Base-by-base conservation (phyloP, 805 yeast genomes). In the Monosporozyma aquatica region DNA sequence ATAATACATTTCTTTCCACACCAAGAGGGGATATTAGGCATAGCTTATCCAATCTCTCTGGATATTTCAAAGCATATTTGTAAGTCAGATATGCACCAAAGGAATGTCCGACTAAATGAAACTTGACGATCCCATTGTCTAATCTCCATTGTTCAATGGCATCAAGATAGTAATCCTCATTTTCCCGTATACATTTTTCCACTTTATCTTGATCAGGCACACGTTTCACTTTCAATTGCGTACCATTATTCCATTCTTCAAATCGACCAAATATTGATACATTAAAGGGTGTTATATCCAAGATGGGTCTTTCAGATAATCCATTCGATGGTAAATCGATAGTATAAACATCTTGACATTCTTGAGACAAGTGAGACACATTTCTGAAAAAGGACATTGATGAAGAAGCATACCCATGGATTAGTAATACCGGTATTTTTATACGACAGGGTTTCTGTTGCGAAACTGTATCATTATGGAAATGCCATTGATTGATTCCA, bases 361-460 rank as follows among this genome's bases (percentile, higher is more conserved):
- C 44, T 41, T 46, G 54, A 3, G 74, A 57, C 36, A 82, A 58
- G 0, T 61, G 68, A 34, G 72, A 74, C 48, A 84, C 74, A 55
- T 85, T 89, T 47, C 82, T 76, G 53, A 80, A 73, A 52, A 79
- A 90, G 43, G 86, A 78, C 14, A 94, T 89, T 13, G 87, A 72
- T 2, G 95, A 84, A 0, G 97, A 94, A 1, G 95, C 95, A 56
- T 86, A 87, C 0, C 97, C 98, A 61, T 90, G 98, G 3, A 90
- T 64, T 47, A 90, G 61, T 3, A 90, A 51, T 1, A 68, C 57
- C 2, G 72, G 71, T 2, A 59, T 56, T 5, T 41, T 40, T 6
- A 63, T 40, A 4, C n/a, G n/a, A n/a, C n/a, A n/a, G n/a, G n/a
- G n/a, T n/a, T 15, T 32, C 5, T 8, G 11, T 17, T 13, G 14